These are phyloP conservation scores for Ramaria rubella DNA, from an alignment of 768 basidiomycete species.

Conservation along the genomic window DNA sequence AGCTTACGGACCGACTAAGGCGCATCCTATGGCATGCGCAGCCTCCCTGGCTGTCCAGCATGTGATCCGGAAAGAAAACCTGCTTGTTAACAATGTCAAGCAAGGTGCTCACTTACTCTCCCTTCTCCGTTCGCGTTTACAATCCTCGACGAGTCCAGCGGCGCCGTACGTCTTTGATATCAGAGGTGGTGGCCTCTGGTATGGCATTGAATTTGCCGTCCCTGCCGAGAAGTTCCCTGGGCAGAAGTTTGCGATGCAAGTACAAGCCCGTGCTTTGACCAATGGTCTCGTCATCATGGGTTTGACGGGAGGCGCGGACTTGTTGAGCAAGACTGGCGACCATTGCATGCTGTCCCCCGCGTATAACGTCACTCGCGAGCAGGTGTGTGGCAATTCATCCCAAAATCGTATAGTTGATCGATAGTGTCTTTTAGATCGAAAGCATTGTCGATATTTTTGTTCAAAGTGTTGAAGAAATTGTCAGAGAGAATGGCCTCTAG, in stretches of 20 bases:
- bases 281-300: slow-evolving; percentile 70
- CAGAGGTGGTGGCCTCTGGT: slow-evolving; percentile 79
- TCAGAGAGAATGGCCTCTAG: slow-evolving; percentile 19
- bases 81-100: slow-evolving; percentile 55
- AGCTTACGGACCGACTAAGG: slow-evolving; percentile 30
- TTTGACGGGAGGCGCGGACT: slow-evolving; percentile 59
- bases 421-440: slow-evolving; percentile 23
- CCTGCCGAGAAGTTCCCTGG: slow-evolving; percentile 36
- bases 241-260: slow-evolving; percentile 54
- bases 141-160: slow-evolving; percentile 47
- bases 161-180: slow-evolving; percentile 71
- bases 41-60: slow-evolving; percentile 78
- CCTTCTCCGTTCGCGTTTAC: slow-evolving; percentile 50
- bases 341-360: slow-evolving; percentile 73
- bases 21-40: slow-evolving; percentile 69
- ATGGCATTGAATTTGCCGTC: slow-evolving; percentile 80
- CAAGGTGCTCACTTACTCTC: slow-evolving; percentile 54
- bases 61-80: slow-evolving; percentile 59
- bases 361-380: slow-evolving; percentile 64
- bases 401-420: background rate
- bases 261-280: slow-evolving; percentile 62
- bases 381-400: slow-evolving; percentile 34
- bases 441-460: slow-evolving; percentile 61
- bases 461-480: slow-evolving; percentile 57
- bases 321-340: slow-evolving; percentile 69